These are phyloP conservation scores for Lactarius akahatsu DNA, from an alignment of 768 basidiomycete species.

Conservation along the genomic window DNA sequence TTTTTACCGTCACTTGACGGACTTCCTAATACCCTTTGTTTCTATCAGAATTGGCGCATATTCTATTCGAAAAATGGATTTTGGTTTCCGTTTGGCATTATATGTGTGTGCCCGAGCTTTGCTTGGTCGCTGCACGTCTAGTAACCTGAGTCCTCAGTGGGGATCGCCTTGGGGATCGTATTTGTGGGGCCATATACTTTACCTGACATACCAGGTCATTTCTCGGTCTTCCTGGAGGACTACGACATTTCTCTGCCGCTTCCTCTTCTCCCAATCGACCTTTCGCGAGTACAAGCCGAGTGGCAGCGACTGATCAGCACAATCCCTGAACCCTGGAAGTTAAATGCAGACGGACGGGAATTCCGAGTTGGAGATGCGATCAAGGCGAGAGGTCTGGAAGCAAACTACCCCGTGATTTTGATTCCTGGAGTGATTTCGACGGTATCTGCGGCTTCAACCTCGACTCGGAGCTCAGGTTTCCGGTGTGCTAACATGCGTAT, in stretches of 20 bases:
- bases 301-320: slow-evolving; percentile 65
- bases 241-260: slow-evolving; percentile 69
- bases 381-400: slow-evolving; percentile 60
- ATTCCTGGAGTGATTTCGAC: slow-evolving; percentile 91
- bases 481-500: not conserved
- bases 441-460: slow-evolving; percentile 40
- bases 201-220: slow-evolving; percentile 64
- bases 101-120: slow-evolving; percentile 42
- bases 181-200: slow-evolving; percentile 67
- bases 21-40: not conserved
- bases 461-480: not conserved
- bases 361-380: slow-evolving; percentile 74
- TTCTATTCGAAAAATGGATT: slow-evolving; percentile 46
- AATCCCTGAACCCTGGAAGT: slow-evolving; percentile 81
- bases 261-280: slow-evolving; percentile 66
- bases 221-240: slow-evolving; percentile 64
- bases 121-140: slow-evolving; percentile 5
- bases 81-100: slow-evolving; percentile 71
- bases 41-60: not conserved
- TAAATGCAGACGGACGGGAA: slow-evolving; percentile 76
- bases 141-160: slow-evolving; percentile 46
- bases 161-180: slow-evolving; percentile 59
- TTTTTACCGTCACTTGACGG: not conserved
- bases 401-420: slow-evolving; percentile 78
- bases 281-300: slow-evolving; percentile 67